Evolutionary conservation across 139 green algal species (phyloP).

Genomic region (Coelastrella sp.): DNA sequence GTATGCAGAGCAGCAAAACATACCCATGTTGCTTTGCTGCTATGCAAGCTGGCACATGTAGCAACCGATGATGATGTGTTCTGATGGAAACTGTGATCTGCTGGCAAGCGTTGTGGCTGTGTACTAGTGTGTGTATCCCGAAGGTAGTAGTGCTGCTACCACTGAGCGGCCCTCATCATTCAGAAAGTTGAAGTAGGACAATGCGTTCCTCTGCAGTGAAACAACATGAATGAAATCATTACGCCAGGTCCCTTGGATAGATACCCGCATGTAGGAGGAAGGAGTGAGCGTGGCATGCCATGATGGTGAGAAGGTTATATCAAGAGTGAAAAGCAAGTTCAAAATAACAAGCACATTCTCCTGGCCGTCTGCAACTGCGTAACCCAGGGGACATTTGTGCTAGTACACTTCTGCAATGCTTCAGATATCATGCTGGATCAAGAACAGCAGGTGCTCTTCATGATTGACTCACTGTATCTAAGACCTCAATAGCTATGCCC

Average conservation of each 20-base stretch:
- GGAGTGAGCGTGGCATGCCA: neutral
- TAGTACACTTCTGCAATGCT: neutral
- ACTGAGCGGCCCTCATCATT: conserved; percentile 82
- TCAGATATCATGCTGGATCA: neutral
- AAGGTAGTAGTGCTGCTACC: conserved; percentile 69
- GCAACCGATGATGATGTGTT: too few relatives aligned
- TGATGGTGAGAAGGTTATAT: too few relatives aligned
- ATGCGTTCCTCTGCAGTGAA: conserved; percentile 70
- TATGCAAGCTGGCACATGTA: too few relatives aligned
- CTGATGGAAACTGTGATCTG: too few relatives aligned
- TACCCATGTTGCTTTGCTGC: too few relatives aligned
- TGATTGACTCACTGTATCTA: conserved; percentile 67
- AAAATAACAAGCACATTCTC: too few relatives aligned
- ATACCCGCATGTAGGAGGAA: neutral
- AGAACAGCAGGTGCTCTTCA: too few relatives aligned
- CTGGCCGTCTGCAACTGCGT: too few relatives aligned
- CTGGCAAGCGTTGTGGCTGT: neutral
- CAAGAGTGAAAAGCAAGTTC: too few relatives aligned
- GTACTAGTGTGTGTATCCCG: neutral
- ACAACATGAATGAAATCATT: neutral
- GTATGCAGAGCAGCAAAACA: too few relatives aligned
- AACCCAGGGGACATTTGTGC: neutral
- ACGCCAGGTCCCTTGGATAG: too few relatives aligned
- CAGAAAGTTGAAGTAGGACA: conserved; percentile 82
- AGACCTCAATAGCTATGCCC: conserved; percentile 66